Conservation (phyloP, 2,329 filamentous ascomycete species). For the Cryphonectria radicalis region DNA sequence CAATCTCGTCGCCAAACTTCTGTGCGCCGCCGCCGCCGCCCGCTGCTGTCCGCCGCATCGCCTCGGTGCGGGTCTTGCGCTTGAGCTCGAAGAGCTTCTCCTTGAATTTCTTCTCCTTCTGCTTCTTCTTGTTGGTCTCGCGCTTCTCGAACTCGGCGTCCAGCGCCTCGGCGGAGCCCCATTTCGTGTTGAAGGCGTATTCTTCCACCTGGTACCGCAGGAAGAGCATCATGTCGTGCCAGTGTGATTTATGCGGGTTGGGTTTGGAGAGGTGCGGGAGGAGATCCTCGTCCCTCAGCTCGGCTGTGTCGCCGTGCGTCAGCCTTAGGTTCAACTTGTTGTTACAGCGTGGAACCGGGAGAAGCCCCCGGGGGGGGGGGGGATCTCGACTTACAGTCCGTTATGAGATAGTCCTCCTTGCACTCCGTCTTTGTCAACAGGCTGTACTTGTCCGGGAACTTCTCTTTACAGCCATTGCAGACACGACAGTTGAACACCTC, state of each 20-base stretch:
- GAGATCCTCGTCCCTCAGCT: constrained; percentile 85
- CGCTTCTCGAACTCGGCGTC: constrained; percentile 87
- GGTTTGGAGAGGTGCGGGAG: constrained; percentile 86
- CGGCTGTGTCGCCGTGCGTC: constrained; percentile 56
- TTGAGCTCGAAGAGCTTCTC: constrained; percentile 88
- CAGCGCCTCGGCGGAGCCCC: constrained; percentile 83
- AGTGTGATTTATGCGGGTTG: constrained; percentile 94
- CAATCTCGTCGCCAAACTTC: constrained; percentile 59
- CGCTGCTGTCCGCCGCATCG: constrained; percentile 76
- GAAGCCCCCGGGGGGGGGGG: too few relatives aligned
- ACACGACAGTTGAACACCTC: constrained; percentile 78
- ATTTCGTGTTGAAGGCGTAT: constrained; percentile 87
- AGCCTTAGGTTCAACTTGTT: constrained; percentile 1
- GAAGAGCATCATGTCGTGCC: constrained; percentile 99
- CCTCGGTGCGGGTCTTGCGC: constrained; percentile 89
- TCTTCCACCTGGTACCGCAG: constrained; percentile 92
- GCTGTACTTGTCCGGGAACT: constrained; percentile 88
- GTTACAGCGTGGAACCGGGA: neutral
- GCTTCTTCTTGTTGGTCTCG: constrained; percentile 76
- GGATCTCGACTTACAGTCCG: constrained; percentile 71
- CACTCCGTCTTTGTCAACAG: constrained; percentile 96
- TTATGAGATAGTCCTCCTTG: constrained; percentile 91
- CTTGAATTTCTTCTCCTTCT: constrained; percentile 91
- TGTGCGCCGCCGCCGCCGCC: constrained; percentile 75
- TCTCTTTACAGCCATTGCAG: constrained; percentile 87